phyloP scores from a whole-genome alignment of 805 yeast species.

The Scheffersomyces amazonensis region DNA sequence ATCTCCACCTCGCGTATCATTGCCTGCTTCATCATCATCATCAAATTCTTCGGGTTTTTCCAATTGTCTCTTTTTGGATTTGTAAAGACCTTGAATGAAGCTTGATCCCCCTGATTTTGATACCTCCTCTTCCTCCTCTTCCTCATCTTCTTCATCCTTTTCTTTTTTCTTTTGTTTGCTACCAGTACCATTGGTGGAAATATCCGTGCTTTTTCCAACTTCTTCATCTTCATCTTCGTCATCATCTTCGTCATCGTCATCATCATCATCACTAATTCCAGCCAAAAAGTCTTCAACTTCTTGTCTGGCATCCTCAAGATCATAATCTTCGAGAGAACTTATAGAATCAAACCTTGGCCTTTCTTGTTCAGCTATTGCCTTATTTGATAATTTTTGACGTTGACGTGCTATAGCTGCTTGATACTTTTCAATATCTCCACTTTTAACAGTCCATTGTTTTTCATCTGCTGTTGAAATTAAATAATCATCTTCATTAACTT shows the following conservation, averaged over 20 bases:
- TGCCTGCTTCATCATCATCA: conserved; percentile 17
- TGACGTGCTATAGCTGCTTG: conserved; percentile 16
- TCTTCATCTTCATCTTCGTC: conserved; percentile 14
- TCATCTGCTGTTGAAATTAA: conserved; percentile 50
- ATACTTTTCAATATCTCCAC: conserved; percentile 45
- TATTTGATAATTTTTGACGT: conserved; percentile 1
- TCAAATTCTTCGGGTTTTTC: conserved; percentile 14
- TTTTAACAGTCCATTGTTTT: conserved; percentile 40
- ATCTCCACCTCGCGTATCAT: conserved; percentile 6
- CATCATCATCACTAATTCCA: conserved; percentile 37
- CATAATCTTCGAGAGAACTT: conserved; percentile 31
- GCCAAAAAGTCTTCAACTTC: conserved; percentile 50
- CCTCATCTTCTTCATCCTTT: conserved; percentile 28
- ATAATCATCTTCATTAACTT: conserved; percentile 60
- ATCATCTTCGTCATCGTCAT: conserved; percentile 23
- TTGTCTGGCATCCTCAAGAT: conserved; percentile 40
- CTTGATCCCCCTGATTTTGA: conserved; percentile 9
- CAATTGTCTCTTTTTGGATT: conserved; percentile 12
- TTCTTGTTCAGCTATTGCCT: conserved; percentile 5
- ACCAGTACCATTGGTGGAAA: conserved; percentile 8
- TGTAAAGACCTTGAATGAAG: conserved; percentile 25
- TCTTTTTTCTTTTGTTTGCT: conserved; percentile 28
- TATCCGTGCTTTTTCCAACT: conserved; percentile 3
- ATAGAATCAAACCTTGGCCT: conserved; percentile 33
- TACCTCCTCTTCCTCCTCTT: conserved; percentile 14